Conservation (phyloP, 2,329 filamentous ascomycete species). For the Penicillium oxalicum region DNA sequence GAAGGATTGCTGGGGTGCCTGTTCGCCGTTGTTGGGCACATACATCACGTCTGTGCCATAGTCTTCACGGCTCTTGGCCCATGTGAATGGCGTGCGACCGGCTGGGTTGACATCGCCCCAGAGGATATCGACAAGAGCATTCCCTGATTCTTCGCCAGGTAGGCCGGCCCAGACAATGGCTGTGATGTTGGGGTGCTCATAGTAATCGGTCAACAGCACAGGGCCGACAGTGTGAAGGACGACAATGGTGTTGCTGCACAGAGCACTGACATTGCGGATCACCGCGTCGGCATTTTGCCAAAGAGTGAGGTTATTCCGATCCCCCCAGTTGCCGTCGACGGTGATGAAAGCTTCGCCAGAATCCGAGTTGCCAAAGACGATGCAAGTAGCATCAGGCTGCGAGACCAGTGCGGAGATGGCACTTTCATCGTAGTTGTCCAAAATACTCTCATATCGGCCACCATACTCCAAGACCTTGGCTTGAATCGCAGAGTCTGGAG, state of each 20-base stretch:
- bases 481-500: slow-evolving; percentile 23
- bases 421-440: slow-evolving; percentile 20
- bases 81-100: slow-evolving; percentile 8
- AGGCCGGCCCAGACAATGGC: slow-evolving; percentile 58
- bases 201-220: slow-evolving; percentile 46
- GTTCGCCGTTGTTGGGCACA: slow-evolving; percentile 46
- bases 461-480: slow-evolving; percentile 14
- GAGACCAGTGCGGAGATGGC: slow-evolving; percentile 2
- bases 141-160: slow-evolving; percentile 11
- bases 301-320: slow-evolving; percentile 48
- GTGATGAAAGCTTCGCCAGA: slow-evolving; percentile 8
- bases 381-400: slow-evolving; percentile 40
- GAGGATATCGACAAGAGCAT: slow-evolving; percentile 10
- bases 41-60: slow-evolving; percentile 44
- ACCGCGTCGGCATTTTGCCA: slow-evolving; percentile 75
- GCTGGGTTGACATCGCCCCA: slow-evolving; percentile 10
- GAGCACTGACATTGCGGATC: slow-evolving; percentile 66
- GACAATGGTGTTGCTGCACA: slow-evolving; percentile 79
- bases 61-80: slow-evolving; percentile 2
- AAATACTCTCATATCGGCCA: slow-evolving; percentile 9
- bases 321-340: slow-evolving; percentile 6
- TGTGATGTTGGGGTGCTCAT: slow-evolving; percentile 67
- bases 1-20: slow-evolving; percentile 47
- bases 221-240: slow-evolving; percentile 71
- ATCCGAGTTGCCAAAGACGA: slow-evolving; percentile 8